These are phyloP conservation scores for Phytophthora tentaculata DNA, from an alignment of 352 stramenopile genomes.

Conservation along the genomic window DNA sequence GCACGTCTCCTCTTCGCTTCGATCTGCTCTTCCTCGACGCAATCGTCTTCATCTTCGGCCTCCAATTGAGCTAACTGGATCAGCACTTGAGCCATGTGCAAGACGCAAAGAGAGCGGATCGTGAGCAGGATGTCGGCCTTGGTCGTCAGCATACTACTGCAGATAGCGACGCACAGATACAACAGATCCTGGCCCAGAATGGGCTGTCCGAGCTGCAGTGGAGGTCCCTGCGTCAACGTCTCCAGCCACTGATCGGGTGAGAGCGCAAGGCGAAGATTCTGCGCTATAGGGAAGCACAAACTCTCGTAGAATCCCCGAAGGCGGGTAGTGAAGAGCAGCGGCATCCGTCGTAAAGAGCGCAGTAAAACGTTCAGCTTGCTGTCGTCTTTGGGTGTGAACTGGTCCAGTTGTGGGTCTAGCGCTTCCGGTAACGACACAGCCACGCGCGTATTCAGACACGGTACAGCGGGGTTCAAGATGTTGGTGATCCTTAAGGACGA, in stretches of 20 bases:
- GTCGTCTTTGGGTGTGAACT: constrained; percentile 79
- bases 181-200: constrained; percentile 81
- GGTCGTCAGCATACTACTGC: constrained; percentile 76
- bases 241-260: constrained; percentile 57
- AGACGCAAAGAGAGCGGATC: constrained; percentile 75
- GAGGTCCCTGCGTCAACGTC: constrained; percentile 49
- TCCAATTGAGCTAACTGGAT: constrained; percentile 64
- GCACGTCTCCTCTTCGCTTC: constrained; percentile 16
- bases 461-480: constrained; percentile 58
- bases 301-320: constrained; percentile 57
- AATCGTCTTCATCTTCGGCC: constrained; percentile 66
- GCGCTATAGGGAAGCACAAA: constrained; percentile 56
- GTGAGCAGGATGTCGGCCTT: constrained; percentile 85
- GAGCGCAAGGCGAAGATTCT: constrained; percentile 55
- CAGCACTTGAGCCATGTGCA: constrained; percentile 83
- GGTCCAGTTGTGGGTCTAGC: constrained; percentile 69
- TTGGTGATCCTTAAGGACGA: constrained; percentile 77
- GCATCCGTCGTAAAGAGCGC: constrained; percentile 59
- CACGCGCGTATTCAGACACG: constrained; percentile 63
- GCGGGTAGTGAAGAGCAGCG: constrained; percentile 62
- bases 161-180: constrained; percentile 75
- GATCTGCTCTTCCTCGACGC: constrained; percentile 37
- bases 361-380: constrained; percentile 78
- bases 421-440: constrained; percentile 73
- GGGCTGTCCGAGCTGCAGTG: constrained; percentile 61